phyloP scores from a whole-genome alignment of 2,329 filamentous ascomycete genomes.

The Lachnellula hyalina region DNA sequence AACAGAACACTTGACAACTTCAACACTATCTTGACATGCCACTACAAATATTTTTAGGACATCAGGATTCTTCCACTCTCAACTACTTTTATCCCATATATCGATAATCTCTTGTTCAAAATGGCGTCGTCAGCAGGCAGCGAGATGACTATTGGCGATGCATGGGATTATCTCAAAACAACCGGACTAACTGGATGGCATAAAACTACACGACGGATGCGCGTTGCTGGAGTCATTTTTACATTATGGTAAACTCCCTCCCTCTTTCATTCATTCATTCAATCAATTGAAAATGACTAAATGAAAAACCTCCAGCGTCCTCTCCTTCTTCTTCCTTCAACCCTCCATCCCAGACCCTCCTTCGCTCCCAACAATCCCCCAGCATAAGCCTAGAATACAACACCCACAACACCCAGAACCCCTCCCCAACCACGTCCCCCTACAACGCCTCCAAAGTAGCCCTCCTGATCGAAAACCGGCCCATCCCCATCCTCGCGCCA shows the following conservation, averaged over 20 bases:
- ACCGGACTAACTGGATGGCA: conserved; percentile 23
- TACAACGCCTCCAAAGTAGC: conserved; percentile 37
- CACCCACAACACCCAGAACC: not conserved
- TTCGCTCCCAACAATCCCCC: conserved; percentile 20
- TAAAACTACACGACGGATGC: conserved; percentile 28
- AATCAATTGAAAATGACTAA: not conserved
- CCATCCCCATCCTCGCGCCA: conserved; percentile 45
- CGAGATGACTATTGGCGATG: conserved; percentile 29
- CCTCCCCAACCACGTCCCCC: conserved; percentile 9
- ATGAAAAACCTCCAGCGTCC: conserved; percentile 14
- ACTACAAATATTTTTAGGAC: no score
- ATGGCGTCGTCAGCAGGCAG: conserved; percentile 18
- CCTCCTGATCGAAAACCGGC: conserved; percentile 49
- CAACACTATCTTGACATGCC: no score
- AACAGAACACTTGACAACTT: no score
- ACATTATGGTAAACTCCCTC: conserved; percentile 22
- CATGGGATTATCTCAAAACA: conserved; percentile 22
- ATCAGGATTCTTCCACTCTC: no score
- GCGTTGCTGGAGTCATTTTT: conserved; percentile 21
- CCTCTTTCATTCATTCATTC: not conserved
- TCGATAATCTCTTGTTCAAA: not conserved
- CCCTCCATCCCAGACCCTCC: conserved; percentile 19
- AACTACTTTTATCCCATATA: not conserved
- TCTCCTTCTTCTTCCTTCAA: conserved; percentile 19
- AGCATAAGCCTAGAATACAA: conserved; percentile 22